phyloP scores from a whole-genome alignment of 352 stramenopile species.

The Globisporangium viniferum region DNA sequence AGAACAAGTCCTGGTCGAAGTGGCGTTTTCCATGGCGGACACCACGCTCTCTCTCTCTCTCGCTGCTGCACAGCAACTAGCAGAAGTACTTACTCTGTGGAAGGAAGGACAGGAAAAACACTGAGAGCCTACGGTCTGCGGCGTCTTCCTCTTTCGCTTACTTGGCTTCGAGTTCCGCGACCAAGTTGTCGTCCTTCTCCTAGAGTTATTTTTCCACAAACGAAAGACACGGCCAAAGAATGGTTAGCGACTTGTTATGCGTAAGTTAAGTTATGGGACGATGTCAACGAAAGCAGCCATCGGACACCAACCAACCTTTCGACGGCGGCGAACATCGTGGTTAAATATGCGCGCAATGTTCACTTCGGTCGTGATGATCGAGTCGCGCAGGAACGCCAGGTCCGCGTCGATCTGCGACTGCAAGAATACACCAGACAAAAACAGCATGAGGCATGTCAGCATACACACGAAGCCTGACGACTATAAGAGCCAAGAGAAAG shows the following conservation, averaged over 20 bases:
- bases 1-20: too few relatives aligned
- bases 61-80: too few relatives aligned
- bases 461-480: neutral
- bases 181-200: conserved; percentile 67
- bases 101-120: too few relatives aligned
- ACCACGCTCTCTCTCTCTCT: too few relatives aligned
- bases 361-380: conserved; percentile 97
- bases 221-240: neutral
- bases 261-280: neutral
- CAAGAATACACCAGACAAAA: neutral
- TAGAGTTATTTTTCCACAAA: conserved; percentile 12
- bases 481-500: neutral
- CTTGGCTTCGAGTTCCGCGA: conserved; percentile 65
- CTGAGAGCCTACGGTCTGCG: too few relatives aligned
- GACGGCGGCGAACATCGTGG: conserved; percentile 91
- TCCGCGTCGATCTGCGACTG: conserved; percentile 87
- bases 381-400: conserved; percentile 93
- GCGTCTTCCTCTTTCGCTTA: conserved; percentile 15
- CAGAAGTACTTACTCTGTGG: too few relatives aligned
- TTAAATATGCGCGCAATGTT: conserved; percentile 98
- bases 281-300: neutral
- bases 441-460: neutral
- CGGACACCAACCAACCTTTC: conserved; percentile 31
- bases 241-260: neutral
- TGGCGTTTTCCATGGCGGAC: too few relatives aligned